phyloP scores from a whole-genome alignment of 2,329 filamentous ascomycete genomes.

The Colletotrichum scovillei region DNA sequence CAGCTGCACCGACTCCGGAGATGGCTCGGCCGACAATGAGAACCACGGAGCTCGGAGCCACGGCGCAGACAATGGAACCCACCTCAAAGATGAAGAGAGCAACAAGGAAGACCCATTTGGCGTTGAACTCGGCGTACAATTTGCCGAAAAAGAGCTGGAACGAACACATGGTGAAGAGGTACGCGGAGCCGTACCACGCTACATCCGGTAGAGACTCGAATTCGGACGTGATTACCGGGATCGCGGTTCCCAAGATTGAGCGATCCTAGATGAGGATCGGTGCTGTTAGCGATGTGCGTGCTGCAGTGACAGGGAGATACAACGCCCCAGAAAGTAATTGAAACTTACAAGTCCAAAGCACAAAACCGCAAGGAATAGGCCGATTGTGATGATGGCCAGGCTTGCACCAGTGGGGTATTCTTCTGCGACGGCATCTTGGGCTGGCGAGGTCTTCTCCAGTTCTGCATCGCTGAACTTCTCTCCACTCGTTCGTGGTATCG shows the following conservation, averaged over 20 bases:
- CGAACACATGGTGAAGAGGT: conserved; percentile 6
- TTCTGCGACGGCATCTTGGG: neutral
- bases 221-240: conserved; percentile 34
- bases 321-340: too few species aligned
- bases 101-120: conserved; percentile 51
- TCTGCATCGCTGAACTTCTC: neutral
- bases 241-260: conserved; percentile 30
- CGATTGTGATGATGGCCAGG: conserved; percentile 17
- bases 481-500: neutral
- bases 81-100: conserved; percentile 55
- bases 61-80: conserved; percentile 55
- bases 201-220: conserved; percentile 34
- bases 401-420: conserved; percentile 1
- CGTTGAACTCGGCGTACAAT: conserved; percentile 65
- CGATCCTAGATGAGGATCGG: conserved; percentile 9
- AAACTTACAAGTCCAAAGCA: conserved; percentile 29
- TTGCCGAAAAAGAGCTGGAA: conserved; percentile 64
- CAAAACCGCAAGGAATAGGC: conserved; percentile 24
- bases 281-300: neutral
- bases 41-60: conserved; percentile 49
- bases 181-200: conserved; percentile 21
- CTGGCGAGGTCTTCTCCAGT: neutral
- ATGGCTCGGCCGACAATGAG: conserved; percentile 55
- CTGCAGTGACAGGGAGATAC: neutral
- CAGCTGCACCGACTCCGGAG: conserved; percentile 48